Percentiles rank a stretch among this genome's conserved stretches.
phyloP scores from a whole-genome alignment of 331 rosid genomes.

The Malus hybrid region DNA sequence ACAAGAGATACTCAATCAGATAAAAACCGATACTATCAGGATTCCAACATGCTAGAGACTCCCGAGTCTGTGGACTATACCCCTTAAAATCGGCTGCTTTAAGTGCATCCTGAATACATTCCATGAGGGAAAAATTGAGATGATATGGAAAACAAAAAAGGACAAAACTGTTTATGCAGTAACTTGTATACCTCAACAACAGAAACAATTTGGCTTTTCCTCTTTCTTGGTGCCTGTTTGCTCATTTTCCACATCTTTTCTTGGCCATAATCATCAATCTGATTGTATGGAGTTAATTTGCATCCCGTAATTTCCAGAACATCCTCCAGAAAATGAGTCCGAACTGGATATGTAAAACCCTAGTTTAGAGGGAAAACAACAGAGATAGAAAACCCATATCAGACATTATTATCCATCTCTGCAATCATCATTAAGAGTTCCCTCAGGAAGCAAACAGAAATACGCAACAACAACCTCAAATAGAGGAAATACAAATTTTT shows the following conservation, averaged over 20 bases:
- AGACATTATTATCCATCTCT: not conserved
- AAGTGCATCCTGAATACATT: slow-evolving; percentile 69
- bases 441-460: not conserved
- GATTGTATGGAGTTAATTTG: slow-evolving; percentile 71
- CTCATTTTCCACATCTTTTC: slow-evolving; percentile 86
- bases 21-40: slow-evolving; percentile 86
- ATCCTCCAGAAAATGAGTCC: slow-evolving; percentile 76
- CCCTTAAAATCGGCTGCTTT: slow-evolving; percentile 62
- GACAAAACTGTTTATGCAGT: slow-evolving; percentile 1
- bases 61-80: slow-evolving; percentile 67
- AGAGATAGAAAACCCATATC: not conserved
- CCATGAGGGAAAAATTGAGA: slow-evolving; percentile 7
- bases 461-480: not conserved
- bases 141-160: not conserved
- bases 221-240: slow-evolving; percentile 89
- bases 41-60: slow-evolving; percentile 87
- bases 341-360: slow-evolving; percentile 88
- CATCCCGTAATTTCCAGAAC: slow-evolving; percentile 77
- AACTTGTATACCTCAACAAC: slow-evolving; percentile 59
- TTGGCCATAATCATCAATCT: slow-evolving; percentile 94
- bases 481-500: not conserved
- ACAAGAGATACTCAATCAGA: slow-evolving; percentile 69
- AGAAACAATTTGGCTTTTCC: slow-evolving; percentile 93
- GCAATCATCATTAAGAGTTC: not conserved
- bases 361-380: slow-evolving; percentile 19